These are phyloP conservation scores for Austroboletus eburneus DNA, from an alignment of 768 basidiomycete species.

Conservation along the genomic window DNA sequence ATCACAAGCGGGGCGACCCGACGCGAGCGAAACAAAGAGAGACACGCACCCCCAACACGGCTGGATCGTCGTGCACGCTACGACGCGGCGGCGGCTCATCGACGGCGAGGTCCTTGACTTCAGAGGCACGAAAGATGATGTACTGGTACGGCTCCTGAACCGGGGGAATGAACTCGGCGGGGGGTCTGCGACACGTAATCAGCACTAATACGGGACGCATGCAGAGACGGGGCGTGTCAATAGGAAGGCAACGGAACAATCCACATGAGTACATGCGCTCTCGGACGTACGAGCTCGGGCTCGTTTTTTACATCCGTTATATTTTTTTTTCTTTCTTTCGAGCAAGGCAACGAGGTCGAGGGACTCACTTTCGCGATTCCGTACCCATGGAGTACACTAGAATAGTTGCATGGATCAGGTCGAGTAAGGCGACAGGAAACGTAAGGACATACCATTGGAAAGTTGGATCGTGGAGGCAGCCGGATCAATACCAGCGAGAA, in stretches of 20 bases:
- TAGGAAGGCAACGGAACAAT: conserved; percentile 66
- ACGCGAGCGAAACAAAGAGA: background rate
- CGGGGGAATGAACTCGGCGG: conserved; percentile 76
- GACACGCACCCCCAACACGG: conserved; percentile 69
- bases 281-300: conserved; percentile 34
- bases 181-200: conserved; percentile 46
- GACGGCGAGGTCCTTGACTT: conserved; percentile 86
- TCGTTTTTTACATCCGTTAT: conserved; percentile 42
- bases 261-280: conserved; percentile 50
- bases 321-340: conserved; percentile 21
- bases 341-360: background rate
- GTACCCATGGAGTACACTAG: conserved; percentile 85
- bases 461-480: conserved; percentile 82
- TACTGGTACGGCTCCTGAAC: conserved; percentile 82
- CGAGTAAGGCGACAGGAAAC: background rate
- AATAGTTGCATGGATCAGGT: background rate
- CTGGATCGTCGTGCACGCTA: conserved; percentile 80
- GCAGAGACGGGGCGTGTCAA: conserved; percentile 31
- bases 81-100: conserved; percentile 59
- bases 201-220: conserved; percentile 14
- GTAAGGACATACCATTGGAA: conserved; percentile 59
- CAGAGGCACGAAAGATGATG: conserved; percentile 87
- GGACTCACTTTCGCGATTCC: conserved; percentile 69
- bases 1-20: conserved; percentile 27
- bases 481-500: conserved; percentile 83